phyloP scores from a whole-genome alignment of 2,329 filamentous ascomycete genomes.

The Coniochaeta sp. region DNA sequence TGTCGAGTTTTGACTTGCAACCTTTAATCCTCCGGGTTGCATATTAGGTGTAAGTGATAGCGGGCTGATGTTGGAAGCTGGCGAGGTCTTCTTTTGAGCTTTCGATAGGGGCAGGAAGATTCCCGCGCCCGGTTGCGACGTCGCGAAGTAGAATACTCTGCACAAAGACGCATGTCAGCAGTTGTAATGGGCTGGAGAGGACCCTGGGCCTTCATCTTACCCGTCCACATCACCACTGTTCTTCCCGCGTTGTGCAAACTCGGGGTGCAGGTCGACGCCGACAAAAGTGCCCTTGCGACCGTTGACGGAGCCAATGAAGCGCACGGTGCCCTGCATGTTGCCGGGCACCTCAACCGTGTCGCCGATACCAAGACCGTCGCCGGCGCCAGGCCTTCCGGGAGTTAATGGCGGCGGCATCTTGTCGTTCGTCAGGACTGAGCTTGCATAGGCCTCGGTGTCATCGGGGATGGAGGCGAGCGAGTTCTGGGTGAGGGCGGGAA shows the following conservation, averaged over 20 bases:
- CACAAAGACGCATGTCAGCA: conserved; percentile 8
- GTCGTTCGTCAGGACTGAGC: conserved; percentile 38
- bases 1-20: conserved; percentile 48
- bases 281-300: conserved; percentile 90
- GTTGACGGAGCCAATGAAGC: conserved; percentile 78
- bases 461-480: conserved; percentile 60
- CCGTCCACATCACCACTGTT: conserved; percentile 96
- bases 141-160: conserved; percentile 73
- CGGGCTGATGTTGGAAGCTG: conserved; percentile 38
- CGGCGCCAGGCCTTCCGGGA: conserved; percentile 39
- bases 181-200: conserved; percentile 8
- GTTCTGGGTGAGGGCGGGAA: conserved; percentile 59
- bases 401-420: conserved; percentile 49
- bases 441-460: conserved; percentile 57
- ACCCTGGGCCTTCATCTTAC: conserved; percentile 40
- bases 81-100: conserved; percentile 60
- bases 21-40: conserved; percentile 45
- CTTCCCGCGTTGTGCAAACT: conserved; percentile 80
- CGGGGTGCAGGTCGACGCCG: conserved; percentile 78
- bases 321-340: conserved; percentile 83
- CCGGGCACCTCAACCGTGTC: conserved; percentile 88
- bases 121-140: conserved; percentile 69
- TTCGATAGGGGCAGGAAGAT: conserved; percentile 90
- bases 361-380: conserved; percentile 59
- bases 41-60: conserved; percentile 63